Conservation (phyloP, 768 basidiomycete genomes). For the Auriculariales sp. region DNA sequence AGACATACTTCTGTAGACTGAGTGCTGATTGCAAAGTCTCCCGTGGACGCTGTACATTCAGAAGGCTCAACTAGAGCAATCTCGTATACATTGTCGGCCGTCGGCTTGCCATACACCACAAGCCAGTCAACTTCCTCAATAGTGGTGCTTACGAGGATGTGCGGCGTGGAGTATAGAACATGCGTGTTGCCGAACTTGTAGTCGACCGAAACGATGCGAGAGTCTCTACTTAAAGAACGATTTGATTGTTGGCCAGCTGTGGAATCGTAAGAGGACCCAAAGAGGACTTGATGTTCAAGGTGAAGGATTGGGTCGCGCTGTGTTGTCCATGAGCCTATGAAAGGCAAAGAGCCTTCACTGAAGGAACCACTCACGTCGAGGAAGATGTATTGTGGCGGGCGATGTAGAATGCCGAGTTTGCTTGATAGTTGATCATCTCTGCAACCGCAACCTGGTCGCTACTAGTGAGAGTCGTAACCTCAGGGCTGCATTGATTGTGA, state of each 20-base stretch:
- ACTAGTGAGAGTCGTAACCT: background rate
- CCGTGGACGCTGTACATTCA: background rate
- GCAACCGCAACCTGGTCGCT: background rate
- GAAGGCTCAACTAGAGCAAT: background rate
- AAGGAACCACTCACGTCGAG: background rate
- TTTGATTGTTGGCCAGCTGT: constrained; percentile 25
- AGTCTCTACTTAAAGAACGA: constrained; percentile 58
- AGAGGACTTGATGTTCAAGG: constrained; percentile 42
- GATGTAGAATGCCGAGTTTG: constrained; percentile 8
- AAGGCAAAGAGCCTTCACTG: too few relatives aligned
- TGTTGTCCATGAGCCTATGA: too few relatives aligned
- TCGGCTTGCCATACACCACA: constrained; percentile 5
- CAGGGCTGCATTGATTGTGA: background rate
- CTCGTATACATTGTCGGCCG: background rate
- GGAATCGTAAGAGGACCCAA: constrained; percentile 43
- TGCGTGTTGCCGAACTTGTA: constrained; percentile 45
- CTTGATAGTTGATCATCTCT: constrained; percentile 7
- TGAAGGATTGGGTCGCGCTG: constrained; percentile 40
- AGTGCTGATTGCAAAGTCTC: background rate
- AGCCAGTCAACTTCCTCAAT: constrained; percentile 8
- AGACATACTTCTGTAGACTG: background rate
- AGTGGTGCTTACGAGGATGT: constrained; percentile 5
- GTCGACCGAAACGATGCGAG: constrained; percentile 57
- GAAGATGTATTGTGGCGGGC: constrained; percentile 4
- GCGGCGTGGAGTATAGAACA: constrained; percentile 6